phyloP scores from a whole-genome alignment of 1,139 yeast genomes.

The Candida sp. region DNA sequence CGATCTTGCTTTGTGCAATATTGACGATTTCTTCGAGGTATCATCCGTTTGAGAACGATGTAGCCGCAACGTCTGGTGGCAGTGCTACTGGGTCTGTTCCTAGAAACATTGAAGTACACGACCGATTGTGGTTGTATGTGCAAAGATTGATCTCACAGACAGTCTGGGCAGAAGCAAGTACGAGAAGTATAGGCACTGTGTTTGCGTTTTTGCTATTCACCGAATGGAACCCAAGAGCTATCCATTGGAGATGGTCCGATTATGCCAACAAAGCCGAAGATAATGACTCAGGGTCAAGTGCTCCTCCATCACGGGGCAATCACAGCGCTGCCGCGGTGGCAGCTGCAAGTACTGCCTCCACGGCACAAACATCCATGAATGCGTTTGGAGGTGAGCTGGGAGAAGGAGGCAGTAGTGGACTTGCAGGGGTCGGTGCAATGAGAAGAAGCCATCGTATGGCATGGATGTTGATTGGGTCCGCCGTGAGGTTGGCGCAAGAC shows the following conservation, averaged over 20 bases:
- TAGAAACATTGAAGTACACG: conserved; percentile 69
- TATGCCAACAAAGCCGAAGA: conserved; percentile 71
- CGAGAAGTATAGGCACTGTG: conserved; percentile 86
- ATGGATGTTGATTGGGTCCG: conserved; percentile 92
- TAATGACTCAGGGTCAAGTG: conserved; percentile 8
- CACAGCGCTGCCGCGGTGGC: conserved; percentile 3
- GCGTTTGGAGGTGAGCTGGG: conserved; percentile 5
- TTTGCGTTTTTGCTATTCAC: conserved; percentile 86
- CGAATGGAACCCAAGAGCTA: conserved; percentile 96
- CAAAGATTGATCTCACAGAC: conserved; percentile 84
- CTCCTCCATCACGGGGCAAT: not conserved
- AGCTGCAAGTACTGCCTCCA: conserved; percentile 6
- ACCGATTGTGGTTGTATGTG: conserved; percentile 81
- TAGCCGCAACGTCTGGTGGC: conserved; percentile 18
- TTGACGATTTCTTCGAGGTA: conserved; percentile 82
- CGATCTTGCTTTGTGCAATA: conserved; percentile 79
- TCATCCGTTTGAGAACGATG: conserved; percentile 49
- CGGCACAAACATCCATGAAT: not conserved
- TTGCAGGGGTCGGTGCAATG: conserved; percentile 85
- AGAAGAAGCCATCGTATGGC: conserved; percentile 89
- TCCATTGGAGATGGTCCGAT: conserved; percentile 88
- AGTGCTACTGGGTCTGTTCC: conserved; percentile 35
- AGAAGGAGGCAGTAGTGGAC: conserved; percentile 33
- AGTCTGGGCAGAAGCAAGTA: conserved; percentile 94
- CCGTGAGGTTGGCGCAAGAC: conserved; percentile 86